Evolutionary conservation across 306 rosid genomes (phyloP).

Genomic region (Glycine tomentella): DNA sequence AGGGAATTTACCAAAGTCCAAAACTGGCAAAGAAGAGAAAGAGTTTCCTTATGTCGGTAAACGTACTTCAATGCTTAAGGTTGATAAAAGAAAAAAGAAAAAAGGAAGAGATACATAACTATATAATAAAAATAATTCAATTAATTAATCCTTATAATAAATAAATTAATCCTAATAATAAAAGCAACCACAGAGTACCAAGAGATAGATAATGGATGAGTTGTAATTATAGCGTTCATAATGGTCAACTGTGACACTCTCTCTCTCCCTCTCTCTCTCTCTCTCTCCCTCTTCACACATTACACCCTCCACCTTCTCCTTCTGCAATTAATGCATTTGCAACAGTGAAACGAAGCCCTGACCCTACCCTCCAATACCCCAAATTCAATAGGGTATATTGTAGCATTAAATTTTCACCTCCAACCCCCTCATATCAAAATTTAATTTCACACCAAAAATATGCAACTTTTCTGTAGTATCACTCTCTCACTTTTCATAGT

Average conservation of each 20-base stretch:
- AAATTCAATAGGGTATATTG: slow-evolving; percentile 43
- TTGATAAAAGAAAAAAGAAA: neutral
- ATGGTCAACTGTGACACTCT: slow-evolving; percentile 45
- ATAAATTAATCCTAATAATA: slow-evolving; percentile 34
- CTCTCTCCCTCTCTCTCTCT: neutral
- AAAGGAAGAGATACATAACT: slow-evolving; percentile 7
- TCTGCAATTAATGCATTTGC: slow-evolving; percentile 46
- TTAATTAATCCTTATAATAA: slow-evolving; percentile 23
- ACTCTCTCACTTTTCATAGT: neutral
- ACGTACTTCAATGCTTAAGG: slow-evolving; percentile 2
- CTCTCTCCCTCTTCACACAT: neutral
- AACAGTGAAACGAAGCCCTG: slow-evolving; percentile 33
- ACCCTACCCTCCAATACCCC: slow-evolving; percentile 37
- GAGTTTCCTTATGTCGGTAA: slow-evolving; percentile 28
- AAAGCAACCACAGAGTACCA: slow-evolving; percentile 37
- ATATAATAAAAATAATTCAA: neutral
- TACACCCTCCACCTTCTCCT: slow-evolving; percentile 29
- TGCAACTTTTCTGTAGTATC: neutral
- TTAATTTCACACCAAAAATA: slow-evolving; percentile 51
- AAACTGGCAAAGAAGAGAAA: slow-evolving; percentile 9
- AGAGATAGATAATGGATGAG: slow-evolving; percentile 47
- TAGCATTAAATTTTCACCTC: slow-evolving; percentile 41
- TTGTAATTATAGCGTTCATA: slow-evolving; percentile 45
- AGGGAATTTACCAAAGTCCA: slow-evolving; percentile 37
- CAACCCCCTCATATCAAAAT: slow-evolving; percentile 33